These are phyloP conservation scores for Elsinoe ampelina DNA, from an alignment of 2,329 filamentous ascomycete genomes.

Conservation along the genomic window DNA sequence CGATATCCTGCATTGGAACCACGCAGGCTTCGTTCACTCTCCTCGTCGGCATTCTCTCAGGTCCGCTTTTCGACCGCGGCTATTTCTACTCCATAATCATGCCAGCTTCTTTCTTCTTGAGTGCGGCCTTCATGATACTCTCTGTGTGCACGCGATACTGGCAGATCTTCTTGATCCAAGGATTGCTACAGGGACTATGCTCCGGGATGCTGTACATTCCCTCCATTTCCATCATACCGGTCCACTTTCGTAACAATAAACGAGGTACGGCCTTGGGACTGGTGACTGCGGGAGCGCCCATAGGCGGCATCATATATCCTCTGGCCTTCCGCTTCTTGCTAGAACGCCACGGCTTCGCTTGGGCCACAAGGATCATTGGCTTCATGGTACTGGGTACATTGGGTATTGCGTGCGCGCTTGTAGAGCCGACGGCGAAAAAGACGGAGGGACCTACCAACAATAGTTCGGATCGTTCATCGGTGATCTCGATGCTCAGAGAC, in stretches of 20 bases:
- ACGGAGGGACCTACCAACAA: no score
- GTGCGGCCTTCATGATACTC: slow-evolving; percentile 26
- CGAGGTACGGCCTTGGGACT: slow-evolving; percentile 52
- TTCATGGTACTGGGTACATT: slow-evolving; percentile 47
- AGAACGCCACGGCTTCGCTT: slow-evolving; percentile 50
- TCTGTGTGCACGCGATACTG: slow-evolving; percentile 34
- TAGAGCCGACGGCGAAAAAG: not conserved
- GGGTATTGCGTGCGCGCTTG: slow-evolving; percentile 15
- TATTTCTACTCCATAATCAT: slow-evolving; percentile 33
- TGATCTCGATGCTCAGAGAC: slow-evolving; percentile 34
- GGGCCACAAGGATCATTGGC: slow-evolving; percentile 53
- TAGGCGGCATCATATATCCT: slow-evolving; percentile 53
- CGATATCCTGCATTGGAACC: slow-evolving; percentile 33
- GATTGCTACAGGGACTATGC: slow-evolving; percentile 30
- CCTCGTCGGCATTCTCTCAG: slow-evolving; percentile 26
- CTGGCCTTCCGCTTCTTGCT: slow-evolving; percentile 43
- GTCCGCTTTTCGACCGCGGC: slow-evolving; percentile 33
- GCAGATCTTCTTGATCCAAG: slow-evolving; percentile 41
- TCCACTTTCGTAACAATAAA: slow-evolving; percentile 48
- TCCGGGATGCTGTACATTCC: slow-evolving; percentile 33
- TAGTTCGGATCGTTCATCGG: no score
- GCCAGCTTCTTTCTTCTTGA: slow-evolving; percentile 23
- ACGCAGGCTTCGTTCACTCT: slow-evolving; percentile 26
- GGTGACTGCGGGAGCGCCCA: slow-evolving; percentile 49
- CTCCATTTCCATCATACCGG: slow-evolving; percentile 28